Conservation (phyloP, 148 eudicot genomes). For the Chenopodium formosanum region DNA sequence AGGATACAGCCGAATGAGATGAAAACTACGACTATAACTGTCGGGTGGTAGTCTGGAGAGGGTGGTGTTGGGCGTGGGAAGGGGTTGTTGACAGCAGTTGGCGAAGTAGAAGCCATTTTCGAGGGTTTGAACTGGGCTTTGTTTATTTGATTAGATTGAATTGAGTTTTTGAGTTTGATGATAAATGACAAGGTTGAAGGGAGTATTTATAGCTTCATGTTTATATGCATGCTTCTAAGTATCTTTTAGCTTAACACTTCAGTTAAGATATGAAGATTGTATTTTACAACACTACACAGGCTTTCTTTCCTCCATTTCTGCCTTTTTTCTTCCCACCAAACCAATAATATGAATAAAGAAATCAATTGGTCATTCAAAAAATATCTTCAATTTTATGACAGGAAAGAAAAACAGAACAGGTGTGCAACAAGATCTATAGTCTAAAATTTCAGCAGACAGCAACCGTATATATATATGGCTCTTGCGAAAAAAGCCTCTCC, state of each 20-base stretch:
- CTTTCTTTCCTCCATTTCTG: neutral
- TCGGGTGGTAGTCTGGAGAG: conserved; percentile 21
- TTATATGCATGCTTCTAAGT: conserved; percentile 34
- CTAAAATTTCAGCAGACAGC: neutral
- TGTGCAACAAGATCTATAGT: no score
- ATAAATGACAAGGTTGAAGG: neutral
- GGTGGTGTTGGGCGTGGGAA: conserved; percentile 22
- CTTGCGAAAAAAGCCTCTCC: neutral
- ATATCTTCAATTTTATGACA: neutral
- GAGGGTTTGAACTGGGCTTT: neutral
- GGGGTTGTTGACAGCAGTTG: neutral
- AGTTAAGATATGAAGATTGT: conserved; percentile 37
- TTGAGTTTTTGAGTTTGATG: neutral
- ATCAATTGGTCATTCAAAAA: neutral
- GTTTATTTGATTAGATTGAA: neutral
- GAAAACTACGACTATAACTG: conserved; percentile 28
- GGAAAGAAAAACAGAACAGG: neutral
- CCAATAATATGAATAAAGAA: neutral
- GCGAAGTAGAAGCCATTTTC: conserved; percentile 23
- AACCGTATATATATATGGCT: neutral
- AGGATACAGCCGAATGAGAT: conserved; percentile 34
- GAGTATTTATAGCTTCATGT: conserved; percentile 14
- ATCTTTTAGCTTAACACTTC: conserved; percentile 28
- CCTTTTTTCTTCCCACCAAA: neutral
- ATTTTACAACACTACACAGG: conserved; percentile 36